Evolutionary conservation across 352 stramenopile species (phyloP).

Genomic region (Phytophthora multivora): DNA sequence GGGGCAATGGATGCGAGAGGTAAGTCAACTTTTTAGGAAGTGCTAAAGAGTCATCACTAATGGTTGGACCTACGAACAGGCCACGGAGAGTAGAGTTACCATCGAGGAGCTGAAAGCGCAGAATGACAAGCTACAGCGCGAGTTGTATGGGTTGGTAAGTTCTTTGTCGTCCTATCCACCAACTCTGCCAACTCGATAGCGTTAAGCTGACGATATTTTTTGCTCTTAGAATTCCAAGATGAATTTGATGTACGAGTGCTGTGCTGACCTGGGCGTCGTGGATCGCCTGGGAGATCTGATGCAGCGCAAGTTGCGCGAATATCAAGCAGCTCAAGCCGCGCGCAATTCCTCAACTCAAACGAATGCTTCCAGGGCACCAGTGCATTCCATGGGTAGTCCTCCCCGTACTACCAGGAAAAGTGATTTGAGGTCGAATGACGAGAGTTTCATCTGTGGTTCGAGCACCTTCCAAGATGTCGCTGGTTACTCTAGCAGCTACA

Average conservation of each 20-base stretch:
- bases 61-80: conserved; percentile 24
- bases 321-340: conserved; percentile 48
- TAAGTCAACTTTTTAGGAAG: conserved; percentile 8
- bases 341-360: conserved; percentile 25
- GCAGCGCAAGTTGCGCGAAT: conserved; percentile 61
- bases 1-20: conserved; percentile 77
- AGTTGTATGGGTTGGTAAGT: conserved; percentile 58
- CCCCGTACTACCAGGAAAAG: conserved; percentile 33
- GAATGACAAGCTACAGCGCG: conserved; percentile 66
- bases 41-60: conserved; percentile 2
- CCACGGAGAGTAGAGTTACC: conserved; percentile 48
- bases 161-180: background rate
- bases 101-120: conserved; percentile 62
- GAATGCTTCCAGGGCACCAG: background rate
- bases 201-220: background rate
- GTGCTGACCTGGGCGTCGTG: conserved; percentile 52
- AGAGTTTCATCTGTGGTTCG: conserved; percentile 69
- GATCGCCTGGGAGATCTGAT: conserved; percentile 67
- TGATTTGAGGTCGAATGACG: conserved; percentile 26
- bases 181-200: background rate
- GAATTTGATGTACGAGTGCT: conserved; percentile 66
- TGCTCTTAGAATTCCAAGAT: conserved; percentile 56
- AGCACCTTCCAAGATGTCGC: conserved; percentile 59
- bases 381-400: conserved; percentile 26
- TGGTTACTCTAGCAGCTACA: conserved; percentile 67